phyloP scores from a whole-genome alignment of 1,139 yeast genomes.

The Geotrichum macrosporum region DNA sequence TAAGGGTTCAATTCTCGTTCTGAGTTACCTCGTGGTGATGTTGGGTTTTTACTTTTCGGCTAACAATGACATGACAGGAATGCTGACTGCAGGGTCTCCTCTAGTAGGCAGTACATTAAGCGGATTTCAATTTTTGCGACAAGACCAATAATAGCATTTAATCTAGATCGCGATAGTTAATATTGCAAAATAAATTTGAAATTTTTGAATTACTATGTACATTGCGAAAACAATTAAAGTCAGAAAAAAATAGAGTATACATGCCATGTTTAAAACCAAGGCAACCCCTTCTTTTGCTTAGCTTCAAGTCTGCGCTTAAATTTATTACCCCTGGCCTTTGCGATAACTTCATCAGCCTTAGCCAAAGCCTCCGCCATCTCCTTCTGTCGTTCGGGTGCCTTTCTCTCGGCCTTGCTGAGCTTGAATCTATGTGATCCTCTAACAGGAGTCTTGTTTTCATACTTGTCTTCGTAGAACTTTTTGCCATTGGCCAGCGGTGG shows the following conservation, averaged over 20 bases:
- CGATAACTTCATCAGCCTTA: conserved; percentile 66
- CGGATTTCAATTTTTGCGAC: conserved; percentile 3
- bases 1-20: conserved; percentile 84
- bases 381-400: conserved; percentile 55
- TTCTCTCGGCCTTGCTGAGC: conserved; percentile 77
- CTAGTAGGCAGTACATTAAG: too few species aligned
- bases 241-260: too few species aligned
- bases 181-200: background rate
- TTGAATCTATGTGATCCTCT: conserved; percentile 75
- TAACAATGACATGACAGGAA: conserved; percentile 20
- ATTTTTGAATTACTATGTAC: too few species aligned
- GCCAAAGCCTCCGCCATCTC: conserved; percentile 61
- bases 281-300: conserved; percentile 24
- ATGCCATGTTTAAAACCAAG: conserved; percentile 23
- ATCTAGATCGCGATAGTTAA: too few species aligned
- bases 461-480: conserved; percentile 76
- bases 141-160: too few species aligned
- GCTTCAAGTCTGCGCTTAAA: conserved; percentile 32
- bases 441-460: conserved; percentile 63
- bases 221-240: too few species aligned
- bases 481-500: conserved; percentile 67
- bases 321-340: conserved; percentile 54
- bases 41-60: conserved; percentile 75
- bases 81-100: background rate
- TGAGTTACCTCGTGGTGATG: conserved; percentile 71